Conservation (phyloP, 306 rosid species). For the Quercus aquifolioides region DNA sequence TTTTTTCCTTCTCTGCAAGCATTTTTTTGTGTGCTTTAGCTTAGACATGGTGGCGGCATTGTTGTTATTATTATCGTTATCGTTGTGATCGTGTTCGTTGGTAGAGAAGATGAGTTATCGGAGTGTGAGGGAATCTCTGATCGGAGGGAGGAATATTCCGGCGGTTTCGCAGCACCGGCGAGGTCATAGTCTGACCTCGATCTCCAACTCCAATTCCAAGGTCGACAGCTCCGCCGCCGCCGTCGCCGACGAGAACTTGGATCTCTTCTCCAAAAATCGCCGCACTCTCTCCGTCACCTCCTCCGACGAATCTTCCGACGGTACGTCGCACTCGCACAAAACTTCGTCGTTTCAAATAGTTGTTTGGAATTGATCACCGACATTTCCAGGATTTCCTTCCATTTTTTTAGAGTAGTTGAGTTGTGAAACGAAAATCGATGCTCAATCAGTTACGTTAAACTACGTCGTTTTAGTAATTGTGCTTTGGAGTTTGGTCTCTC, state of each 20-base stretch:
- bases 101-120: conserved; percentile 40
- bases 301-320: conserved; percentile 86
- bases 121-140: conserved; percentile 56
- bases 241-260: conserved; percentile 56
- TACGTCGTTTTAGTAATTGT: too few relatives aligned
- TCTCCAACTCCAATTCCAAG: conserved; percentile 13
- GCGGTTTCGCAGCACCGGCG: conserved; percentile 57
- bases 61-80: too few relatives aligned
- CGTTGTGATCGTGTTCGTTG: neutral
- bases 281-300: conserved; percentile 69
- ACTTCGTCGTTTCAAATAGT: too few relatives aligned
- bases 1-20: too few relatives aligned
- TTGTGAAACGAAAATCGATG: neutral
- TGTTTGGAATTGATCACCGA: neutral
- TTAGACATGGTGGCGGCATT: too few relatives aligned
- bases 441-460: too few relatives aligned
- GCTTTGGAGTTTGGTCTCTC: too few relatives aligned
- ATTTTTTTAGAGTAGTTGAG: neutral
- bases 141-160: conserved; percentile 41
- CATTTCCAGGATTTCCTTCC: neutral
- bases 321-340: conserved; percentile 25
- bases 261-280: conserved; percentile 88
- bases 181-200: conserved; percentile 49
- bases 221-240: too few relatives aligned
- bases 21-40: too few relatives aligned